phyloP scores from a whole-genome alignment of 2,329 filamentous ascomycete species.

The Pseudocercospora musae region DNA sequence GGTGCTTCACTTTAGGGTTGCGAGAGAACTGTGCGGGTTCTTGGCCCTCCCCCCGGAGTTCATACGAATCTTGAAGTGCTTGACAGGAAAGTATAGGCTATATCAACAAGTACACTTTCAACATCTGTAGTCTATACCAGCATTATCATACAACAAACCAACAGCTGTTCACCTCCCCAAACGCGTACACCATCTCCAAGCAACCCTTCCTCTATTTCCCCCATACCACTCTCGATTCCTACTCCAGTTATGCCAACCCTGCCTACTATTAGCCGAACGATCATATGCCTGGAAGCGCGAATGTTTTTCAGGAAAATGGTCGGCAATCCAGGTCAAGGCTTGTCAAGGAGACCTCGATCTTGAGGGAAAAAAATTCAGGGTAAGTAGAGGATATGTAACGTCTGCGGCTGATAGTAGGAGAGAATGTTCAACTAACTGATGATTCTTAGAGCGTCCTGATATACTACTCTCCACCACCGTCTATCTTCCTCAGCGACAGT shows the following conservation, averaged over 20 bases:
- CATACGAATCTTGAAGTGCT: no score
- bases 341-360: background rate
- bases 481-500: background rate
- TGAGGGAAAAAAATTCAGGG: no score
- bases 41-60: background rate
- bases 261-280: background rate
- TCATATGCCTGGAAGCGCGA: background rate
- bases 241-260: background rate
- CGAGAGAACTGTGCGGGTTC: background rate
- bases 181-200: no score
- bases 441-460: background rate
- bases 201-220: background rate
- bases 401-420: no score
- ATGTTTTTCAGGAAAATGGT: background rate
- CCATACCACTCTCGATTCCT: background rate
- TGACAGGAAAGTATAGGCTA: no score
- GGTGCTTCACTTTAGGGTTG: background rate
- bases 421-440: no score
- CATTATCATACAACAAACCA: no score
- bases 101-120: background rate
- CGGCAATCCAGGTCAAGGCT: background rate
- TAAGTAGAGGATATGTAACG: no score
- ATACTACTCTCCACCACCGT: background rate
- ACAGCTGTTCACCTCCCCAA: no score
- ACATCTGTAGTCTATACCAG: no score